A percentile compares a stretch with the other conserved stretches of the same genome.
These are phyloP conservation scores for Actinomucor elegans DNA, from an alignment of 371 early-diverging fungal species.

Conservation along the genomic window DNA sequence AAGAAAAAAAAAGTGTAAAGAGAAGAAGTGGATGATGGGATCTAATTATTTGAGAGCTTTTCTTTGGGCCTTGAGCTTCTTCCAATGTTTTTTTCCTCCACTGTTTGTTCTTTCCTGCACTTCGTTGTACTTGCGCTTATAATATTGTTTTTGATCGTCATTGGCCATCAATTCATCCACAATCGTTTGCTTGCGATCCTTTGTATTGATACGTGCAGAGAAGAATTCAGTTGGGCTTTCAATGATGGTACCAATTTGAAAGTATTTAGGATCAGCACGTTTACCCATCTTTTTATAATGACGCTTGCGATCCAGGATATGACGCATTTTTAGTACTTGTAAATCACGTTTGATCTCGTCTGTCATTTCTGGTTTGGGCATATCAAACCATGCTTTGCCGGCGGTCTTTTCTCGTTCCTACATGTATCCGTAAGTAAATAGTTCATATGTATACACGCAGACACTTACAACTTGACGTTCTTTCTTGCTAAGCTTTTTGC, in stretches of 20 bases:
- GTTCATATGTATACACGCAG: background rate
- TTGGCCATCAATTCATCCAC: constrained; percentile 89
- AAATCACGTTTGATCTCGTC: constrained; percentile 87
- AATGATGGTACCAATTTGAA: constrained; percentile 92
- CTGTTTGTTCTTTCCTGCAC: constrained; percentile 64
- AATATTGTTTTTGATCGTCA: constrained; percentile 68
- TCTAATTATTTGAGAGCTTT: constrained; percentile 14
- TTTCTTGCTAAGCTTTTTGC: constrained; percentile 19
- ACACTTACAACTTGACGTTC: constrained; percentile 42
- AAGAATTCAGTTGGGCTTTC: constrained; percentile 90
- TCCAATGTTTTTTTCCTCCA: constrained; percentile 65
- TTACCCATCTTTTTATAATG: constrained; percentile 85
- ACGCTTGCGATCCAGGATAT: constrained; percentile 90
- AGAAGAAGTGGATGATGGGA: background rate
- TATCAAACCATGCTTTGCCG: constrained; percentile 90
- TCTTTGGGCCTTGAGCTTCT: constrained; percentile 46
- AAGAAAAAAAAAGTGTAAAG: background rate
- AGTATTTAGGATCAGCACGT: constrained; percentile 80
- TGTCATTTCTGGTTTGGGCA: constrained; percentile 86
- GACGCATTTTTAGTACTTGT: constrained; percentile 81
- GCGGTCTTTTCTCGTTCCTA: constrained; percentile 66
- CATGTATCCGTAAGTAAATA: background rate
- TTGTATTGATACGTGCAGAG: constrained; percentile 77
- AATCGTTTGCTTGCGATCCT: constrained; percentile 82
- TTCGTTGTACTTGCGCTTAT: constrained; percentile 82